Conservation (phyloP, 2,329 filamentous ascomycete genomes). For the Pezicula neosporulosa region DNA sequence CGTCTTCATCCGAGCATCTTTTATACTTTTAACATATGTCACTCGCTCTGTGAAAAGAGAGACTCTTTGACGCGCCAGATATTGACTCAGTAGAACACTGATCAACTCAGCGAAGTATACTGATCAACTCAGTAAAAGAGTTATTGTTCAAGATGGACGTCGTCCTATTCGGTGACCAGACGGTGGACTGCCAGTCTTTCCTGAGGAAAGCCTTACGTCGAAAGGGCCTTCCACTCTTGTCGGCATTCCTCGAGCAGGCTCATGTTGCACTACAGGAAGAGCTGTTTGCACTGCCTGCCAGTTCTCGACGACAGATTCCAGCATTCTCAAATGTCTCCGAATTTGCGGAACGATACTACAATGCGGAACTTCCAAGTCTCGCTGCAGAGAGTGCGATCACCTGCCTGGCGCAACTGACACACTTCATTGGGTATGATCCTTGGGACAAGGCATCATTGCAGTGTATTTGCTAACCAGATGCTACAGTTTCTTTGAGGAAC, state of each 20-base stretch:
- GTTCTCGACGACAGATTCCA: conserved; percentile 55
- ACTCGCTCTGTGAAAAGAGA: too few relatives aligned
- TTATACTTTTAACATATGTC: background rate
- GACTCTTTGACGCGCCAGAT: background rate
- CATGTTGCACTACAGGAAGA: conserved; percentile 56
- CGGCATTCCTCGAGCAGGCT: conserved; percentile 53
- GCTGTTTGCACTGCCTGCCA: conserved; percentile 50
- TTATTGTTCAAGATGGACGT: conserved; percentile 16
- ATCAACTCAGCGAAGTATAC: background rate
- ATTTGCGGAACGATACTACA: conserved; percentile 61
- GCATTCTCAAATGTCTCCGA: conserved; percentile 60
- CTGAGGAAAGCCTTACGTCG: conserved; percentile 12
- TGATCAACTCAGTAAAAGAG: background rate
- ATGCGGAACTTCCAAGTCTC: conserved; percentile 52
- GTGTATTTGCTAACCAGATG: background rate
- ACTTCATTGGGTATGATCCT: conserved; percentile 61
- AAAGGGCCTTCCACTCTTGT: conserved; percentile 15
- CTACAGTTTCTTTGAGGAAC: conserved; percentile 11
- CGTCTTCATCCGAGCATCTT: background rate
- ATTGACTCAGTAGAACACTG: background rate
- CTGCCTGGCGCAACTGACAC: conserved; percentile 61
- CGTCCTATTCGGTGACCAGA: conserved; percentile 18
- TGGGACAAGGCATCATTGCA: too few relatives aligned
- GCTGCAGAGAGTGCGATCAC: conserved; percentile 63
- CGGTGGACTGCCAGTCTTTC: conserved; percentile 14